These are phyloP conservation scores for Clohesyomyces aquaticus DNA, from an alignment of 495 filamentous ascomycete species.

Conservation along the genomic window DNA sequence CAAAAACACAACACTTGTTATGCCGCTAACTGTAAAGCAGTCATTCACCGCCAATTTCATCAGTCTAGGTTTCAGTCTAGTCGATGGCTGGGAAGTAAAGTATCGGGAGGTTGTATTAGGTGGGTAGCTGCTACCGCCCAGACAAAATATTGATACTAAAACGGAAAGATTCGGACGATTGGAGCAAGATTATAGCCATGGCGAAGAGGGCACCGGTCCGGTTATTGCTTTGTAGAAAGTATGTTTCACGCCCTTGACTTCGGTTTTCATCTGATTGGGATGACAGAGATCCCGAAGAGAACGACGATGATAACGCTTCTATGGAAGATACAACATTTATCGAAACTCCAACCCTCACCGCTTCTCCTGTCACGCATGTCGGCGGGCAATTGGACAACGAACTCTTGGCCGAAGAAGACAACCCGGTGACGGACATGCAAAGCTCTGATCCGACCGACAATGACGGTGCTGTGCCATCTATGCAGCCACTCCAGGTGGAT, in stretches of 20 bases:
- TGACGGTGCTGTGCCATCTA: no score
- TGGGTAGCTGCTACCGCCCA: not conserved
- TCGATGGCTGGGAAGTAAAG: constrained; percentile 23
- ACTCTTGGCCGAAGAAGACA: not conserved
- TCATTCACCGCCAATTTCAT: constrained; percentile 14
- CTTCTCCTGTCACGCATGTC: not conserved
- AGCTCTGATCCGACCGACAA: no score
- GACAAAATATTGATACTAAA: not conserved
- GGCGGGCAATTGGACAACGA: not conserved
- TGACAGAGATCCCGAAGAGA: not conserved
- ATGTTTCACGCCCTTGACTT: no score
- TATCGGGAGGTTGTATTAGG: constrained; percentile 10
- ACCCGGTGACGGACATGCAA: no score
- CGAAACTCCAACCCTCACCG: not conserved
- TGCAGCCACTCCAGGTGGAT: not conserved
- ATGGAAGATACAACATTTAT: not conserved
- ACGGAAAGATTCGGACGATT: constrained; percentile 6
- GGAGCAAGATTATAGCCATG: constrained; percentile 9
- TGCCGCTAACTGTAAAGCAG: not conserved
- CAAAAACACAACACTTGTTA: no score
- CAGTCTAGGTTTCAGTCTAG: constrained; percentile 13
- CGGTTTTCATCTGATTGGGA: no score
- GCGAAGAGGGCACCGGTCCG: constrained; percentile 10
- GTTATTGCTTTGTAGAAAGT: constrained; percentile 5
- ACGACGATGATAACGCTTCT: not conserved